Evolutionary conservation across 331 rosid genomes (phyloP).

Genomic region (Pyrus hybrid): DNA sequence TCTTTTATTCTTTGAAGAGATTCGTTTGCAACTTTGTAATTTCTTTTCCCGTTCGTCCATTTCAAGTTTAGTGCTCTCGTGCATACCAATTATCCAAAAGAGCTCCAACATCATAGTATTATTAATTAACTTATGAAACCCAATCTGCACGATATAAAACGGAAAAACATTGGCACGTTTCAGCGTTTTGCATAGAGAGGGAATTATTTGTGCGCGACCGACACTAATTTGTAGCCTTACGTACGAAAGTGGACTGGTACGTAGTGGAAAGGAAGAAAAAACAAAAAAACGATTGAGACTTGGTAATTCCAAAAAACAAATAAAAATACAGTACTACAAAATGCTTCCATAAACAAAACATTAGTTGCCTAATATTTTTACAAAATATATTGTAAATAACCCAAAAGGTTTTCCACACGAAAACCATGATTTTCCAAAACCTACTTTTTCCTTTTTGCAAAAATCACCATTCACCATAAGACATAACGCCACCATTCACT

Average conservation of each 20-base stretch:
- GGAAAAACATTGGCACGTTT: not conserved
- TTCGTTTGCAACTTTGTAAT: not conserved
- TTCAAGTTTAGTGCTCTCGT: not conserved
- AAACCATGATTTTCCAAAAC: constrained; percentile 40
- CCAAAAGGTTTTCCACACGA: constrained; percentile 24
- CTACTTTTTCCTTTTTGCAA: constrained; percentile 16
- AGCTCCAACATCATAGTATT: not conserved
- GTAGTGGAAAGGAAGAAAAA: not conserved
- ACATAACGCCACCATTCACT: constrained; percentile 23
- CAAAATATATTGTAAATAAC: constrained; percentile 6
- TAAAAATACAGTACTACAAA: not conserved
- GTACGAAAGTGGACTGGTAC: not conserved
- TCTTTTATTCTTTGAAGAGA: not conserved
- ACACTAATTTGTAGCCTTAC: not conserved
- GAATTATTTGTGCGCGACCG: not conserved
- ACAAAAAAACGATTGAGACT: not conserved
- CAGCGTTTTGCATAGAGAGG: not conserved
- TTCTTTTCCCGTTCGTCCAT: not conserved
- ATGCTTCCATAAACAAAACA: constrained; percentile 1
- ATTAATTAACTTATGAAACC: not conserved
- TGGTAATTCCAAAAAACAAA: not conserved
- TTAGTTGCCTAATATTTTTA: not conserved
- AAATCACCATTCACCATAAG: constrained; percentile 12
- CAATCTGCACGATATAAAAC: not conserved
- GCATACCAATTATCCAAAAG: not conserved